These are phyloP conservation scores for Candida nonsorbophila DNA, from an alignment of 805 yeast genomes.

Conservation along the genomic window DNA sequence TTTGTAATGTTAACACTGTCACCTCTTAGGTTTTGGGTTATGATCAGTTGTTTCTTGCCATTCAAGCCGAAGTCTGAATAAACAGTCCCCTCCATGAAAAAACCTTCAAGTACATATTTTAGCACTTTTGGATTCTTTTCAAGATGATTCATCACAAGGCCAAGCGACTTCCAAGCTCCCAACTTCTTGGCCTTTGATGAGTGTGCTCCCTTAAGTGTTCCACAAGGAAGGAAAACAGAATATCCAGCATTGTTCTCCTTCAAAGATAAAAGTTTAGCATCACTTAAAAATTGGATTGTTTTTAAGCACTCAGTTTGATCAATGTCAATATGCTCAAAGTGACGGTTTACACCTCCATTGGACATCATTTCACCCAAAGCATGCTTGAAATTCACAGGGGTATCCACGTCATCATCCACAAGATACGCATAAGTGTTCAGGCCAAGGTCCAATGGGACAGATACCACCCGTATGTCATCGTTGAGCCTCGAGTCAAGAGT, in stretches of 20 bases:
- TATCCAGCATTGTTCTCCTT: slow-evolving; percentile 57
- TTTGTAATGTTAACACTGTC: slow-evolving; percentile 19
- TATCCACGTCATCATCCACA: slow-evolving; percentile 50
- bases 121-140: slow-evolving; percentile 47
- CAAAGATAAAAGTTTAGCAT: slow-evolving; percentile 47
- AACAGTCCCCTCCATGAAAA: slow-evolving; percentile 57
- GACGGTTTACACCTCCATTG: slow-evolving; percentile 21
- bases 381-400: slow-evolving; percentile 61
- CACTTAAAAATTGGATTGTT: slow-evolving; percentile 54
- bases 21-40: slow-evolving; percentile 20
- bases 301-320: slow-evolving; percentile 49
- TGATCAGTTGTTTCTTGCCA: slow-evolving; percentile 7
- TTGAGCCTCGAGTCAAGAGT: slow-evolving; percentile 38
- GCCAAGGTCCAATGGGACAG: slow-evolving; percentile 47
- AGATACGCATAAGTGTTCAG: slow-evolving; percentile 59
- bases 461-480: slow-evolving; percentile 45
- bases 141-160: slow-evolving; percentile 56
- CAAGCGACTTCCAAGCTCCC: slow-evolving; percentile 53
- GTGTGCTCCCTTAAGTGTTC: slow-evolving; percentile 17
- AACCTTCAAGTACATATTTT: slow-evolving; percentile 47
- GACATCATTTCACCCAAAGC: slow-evolving; percentile 50
- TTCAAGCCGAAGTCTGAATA: slow-evolving; percentile 55
- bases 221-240: slow-evolving; percentile 74
- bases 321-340: slow-evolving; percentile 23
- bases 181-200: neutral